Evolutionary conservation across 495 filamentous ascomycete genomes (phyloP), one percentile per base, ranked within the genome.

Genomic region (Podospora didyma): DNA sequence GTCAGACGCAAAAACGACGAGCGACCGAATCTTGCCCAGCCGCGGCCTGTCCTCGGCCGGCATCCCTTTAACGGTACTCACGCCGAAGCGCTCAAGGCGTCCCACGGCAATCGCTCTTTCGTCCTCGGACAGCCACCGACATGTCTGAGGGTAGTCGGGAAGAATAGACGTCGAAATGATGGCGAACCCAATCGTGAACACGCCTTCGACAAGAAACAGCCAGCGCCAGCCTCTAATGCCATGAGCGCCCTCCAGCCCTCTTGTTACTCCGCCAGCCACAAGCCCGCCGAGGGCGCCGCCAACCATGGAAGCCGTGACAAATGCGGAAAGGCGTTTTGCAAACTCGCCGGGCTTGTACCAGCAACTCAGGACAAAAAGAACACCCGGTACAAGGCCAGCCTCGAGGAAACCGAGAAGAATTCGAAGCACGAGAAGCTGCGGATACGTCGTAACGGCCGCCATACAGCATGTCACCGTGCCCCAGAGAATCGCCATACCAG

Each of bases 401-500:
- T 88, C 85, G 54, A 85, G 80, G 0, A 79, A 45, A 12, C 85
- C 85, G 21, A 88, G 66, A 2, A 88, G 62, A 37, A 83, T 75
- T 3, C 86, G 79, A 49, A 73, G 59, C 0, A 69, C 78, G 7
- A 82, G 73, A 22, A 88, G 81, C 16, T 76, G 73, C n/a, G 65
- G 73, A 57, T 76, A 82, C 42, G 67, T 81, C 35, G 64, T 57
- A 1, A 80, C 75, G 12, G 82, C 67, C 5, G 78, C 82, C 65
- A 79, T 74, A 16, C 74, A 75, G 51, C 79, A 72, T 3, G 79
- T 83, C 9, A 82, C 59, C 24, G 82, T 68, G 17, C 80, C 82
- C 83, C 84, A 88, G 14, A 68, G 56, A 21, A 80, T 57, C 75
- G 84, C 83, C 46, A 83, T 77, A 23, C 58, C 62, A 20, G 79